Evolutionary conservation across 345 rosid genomes (phyloP), one percentile per base, ranked within the genome.

Genomic region (Excoecaria agallocha): DNA sequence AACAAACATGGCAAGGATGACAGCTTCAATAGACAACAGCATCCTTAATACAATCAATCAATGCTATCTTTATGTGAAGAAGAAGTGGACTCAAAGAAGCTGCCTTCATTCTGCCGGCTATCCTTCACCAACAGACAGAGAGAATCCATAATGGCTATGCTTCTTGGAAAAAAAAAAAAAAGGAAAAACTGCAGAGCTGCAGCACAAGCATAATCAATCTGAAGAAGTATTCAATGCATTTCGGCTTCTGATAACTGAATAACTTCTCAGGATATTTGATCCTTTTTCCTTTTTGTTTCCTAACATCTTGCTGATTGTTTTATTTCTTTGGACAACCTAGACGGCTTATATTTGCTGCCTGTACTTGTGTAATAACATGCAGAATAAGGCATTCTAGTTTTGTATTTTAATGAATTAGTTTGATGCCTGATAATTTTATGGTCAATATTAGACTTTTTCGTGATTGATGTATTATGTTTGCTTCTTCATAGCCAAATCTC

Each of bases 31-130:
- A 35, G 39, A 25, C 2, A 16, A 25, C 17, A 35, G 56, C 43
- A 69, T 38, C 49, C 72, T 54, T 69, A 54, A 17, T 22, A 24
- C 19, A n/a, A 12, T 69, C 49, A 70, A 56, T 41, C 6, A n/a
- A 69, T 19, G 37, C 51, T 30, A 41, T 19, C 62, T 17, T 54
- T 12, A 39, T 20, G 30, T 56, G 54, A 24, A 20, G 73, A 52
- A 58, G 39, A 20, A 16, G 2, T 55, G 15, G 45, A 12, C 20
- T 9, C 17, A n/a, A n/a, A 48, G 17, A 54, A 51, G 60, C 24
- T 30, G 30, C 30, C 30, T 30, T 30, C 30, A 30, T 69, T 15
- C 20, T 48, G 25, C 22, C 19, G 25, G 16, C 55, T 2, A 10
- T 66, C 39, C 56, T 48, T 46, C 17, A 10, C 4, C 3, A 15